A percentile compares a stretch with the other conserved stretches of the same genome.
phyloP scores from a whole-genome alignment of 129 eudicot species.

The Tanacetum coccineum region DNA sequence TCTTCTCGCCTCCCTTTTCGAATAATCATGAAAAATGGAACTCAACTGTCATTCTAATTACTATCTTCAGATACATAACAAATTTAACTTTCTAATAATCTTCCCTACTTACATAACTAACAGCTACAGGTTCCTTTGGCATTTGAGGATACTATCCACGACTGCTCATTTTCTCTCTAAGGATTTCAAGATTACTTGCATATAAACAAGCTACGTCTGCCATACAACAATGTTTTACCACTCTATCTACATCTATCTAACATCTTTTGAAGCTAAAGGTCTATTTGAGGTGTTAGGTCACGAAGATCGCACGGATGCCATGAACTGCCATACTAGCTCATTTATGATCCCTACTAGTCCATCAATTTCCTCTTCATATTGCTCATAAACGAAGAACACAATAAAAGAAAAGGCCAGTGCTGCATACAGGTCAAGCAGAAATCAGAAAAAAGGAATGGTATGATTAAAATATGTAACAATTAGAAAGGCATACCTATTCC shows the following conservation, averaged over 20 bases:
- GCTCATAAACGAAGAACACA: slow-evolving; percentile 64
- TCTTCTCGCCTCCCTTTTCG: too few species aligned
- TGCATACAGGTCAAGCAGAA: slow-evolving; percentile 36
- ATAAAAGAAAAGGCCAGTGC: slow-evolving; percentile 63
- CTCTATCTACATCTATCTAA: slow-evolving; percentile 17
- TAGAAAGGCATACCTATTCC: slow-evolving; percentile 55
- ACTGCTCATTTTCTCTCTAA: not conserved
- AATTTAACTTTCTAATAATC: not conserved
- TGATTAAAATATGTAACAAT: not conserved
- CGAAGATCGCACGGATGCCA: slow-evolving; percentile 10
- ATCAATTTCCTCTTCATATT: slow-evolving; percentile 76
- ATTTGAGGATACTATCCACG: slow-evolving; percentile 14
- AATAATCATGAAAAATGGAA: too few species aligned
- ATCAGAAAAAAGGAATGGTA: not conserved
- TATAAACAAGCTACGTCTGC: not conserved
- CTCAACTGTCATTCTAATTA: too few species aligned
- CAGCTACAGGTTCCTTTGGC: not conserved
- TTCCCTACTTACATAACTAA: not conserved
- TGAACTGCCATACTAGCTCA: slow-evolving; percentile 16
- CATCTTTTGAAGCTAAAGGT: slow-evolving; percentile 24
- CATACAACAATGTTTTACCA: slow-evolving; percentile 13
- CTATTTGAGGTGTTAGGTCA: slow-evolving; percentile 11
- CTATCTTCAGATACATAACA: too few species aligned
- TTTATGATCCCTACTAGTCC: slow-evolving; percentile 28
- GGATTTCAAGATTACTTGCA: not conserved